A percentile compares a stretch with the other conserved stretches of the same genome.
Evolutionary conservation across 2,329 filamentous ascomycete genomes (phyloP).

Genomic region (Pestalotiopsis sp.): DNA sequence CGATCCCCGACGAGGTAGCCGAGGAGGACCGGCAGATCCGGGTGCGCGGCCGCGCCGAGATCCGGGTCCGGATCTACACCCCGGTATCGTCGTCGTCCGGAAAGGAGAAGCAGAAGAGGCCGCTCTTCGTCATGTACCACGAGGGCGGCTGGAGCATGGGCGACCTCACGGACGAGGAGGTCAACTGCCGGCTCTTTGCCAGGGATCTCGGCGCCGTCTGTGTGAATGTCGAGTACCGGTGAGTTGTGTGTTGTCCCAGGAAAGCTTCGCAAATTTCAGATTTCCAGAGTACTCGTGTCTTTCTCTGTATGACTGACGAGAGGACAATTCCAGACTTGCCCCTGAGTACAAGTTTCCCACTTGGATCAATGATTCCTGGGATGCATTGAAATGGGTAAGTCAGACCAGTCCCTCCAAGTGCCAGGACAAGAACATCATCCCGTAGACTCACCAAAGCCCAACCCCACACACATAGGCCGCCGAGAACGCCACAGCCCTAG

Average conservation of each 20-base stretch:
- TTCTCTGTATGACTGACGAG: neutral
- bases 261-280: neutral
- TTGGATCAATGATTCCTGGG: slow-evolving; percentile 45
- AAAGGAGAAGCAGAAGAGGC: slow-evolving; percentile 18
- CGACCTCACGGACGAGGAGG: slow-evolving; percentile 33
- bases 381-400: slow-evolving; percentile 46
- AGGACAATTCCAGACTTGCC: slow-evolving; percentile 35
- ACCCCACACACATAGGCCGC: slow-evolving; percentile 23
- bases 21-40: slow-evolving; percentile 34
- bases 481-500: slow-evolving; percentile 39
- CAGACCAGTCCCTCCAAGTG: neutral
- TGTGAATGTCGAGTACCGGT: slow-evolving; percentile 45
- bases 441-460: neutral
- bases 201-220: slow-evolving; percentile 39
- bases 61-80: slow-evolving; percentile 34
- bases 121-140: slow-evolving; percentile 37
- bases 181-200: slow-evolving; percentile 34
- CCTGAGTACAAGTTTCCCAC: slow-evolving; percentile 50
- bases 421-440: neutral
- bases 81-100: slow-evolving; percentile 21
- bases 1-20: slow-evolving; percentile 27
- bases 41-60: slow-evolving; percentile 35
- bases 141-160: slow-evolving; percentile 39
- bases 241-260: neutral
- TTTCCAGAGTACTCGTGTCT: neutral